Conservation (phyloP, 345 rosid genomes). For the Hirschfeldia incana region DNA sequence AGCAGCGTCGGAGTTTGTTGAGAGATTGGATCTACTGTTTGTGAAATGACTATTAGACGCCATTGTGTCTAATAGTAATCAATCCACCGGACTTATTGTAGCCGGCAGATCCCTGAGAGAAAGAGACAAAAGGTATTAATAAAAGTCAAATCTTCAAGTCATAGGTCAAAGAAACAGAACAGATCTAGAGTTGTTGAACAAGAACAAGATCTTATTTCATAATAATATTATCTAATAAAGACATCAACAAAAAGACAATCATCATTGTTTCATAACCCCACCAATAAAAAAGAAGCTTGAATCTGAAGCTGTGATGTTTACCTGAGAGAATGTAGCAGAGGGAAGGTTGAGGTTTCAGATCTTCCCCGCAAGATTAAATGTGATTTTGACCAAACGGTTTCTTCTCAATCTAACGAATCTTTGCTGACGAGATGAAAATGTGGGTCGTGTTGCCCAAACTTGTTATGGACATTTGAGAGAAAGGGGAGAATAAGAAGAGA, state of each 20-base stretch:
- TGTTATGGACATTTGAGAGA: slow-evolving; percentile 22
- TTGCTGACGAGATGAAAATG: slow-evolving; percentile 5
- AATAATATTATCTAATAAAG: not conserved
- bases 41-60: slow-evolving; percentile 75
- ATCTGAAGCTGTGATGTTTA: slow-evolving; percentile 16
- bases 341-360: slow-evolving; percentile 29
- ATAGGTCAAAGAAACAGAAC: not conserved
- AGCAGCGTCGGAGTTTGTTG: slow-evolving; percentile 64
- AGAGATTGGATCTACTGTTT: slow-evolving; percentile 64
- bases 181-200: slow-evolving; percentile 13
- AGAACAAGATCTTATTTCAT: not conserved
- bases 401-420: slow-evolving; percentile 15
- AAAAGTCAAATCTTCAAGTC: slow-evolving; percentile 9
- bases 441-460: slow-evolving; percentile 30
- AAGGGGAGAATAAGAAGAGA: slow-evolving; percentile 28
- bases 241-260: slow-evolving; percentile 4
- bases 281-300: slow-evolving; percentile 14
- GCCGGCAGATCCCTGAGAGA: slow-evolving; percentile 49
- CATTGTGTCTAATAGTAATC: slow-evolving; percentile 45
- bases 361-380: not conserved
- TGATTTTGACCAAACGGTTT: slow-evolving; percentile 14
- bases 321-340: slow-evolving; percentile 39
- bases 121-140: not conserved
- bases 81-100: slow-evolving; percentile 34
- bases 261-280: slow-evolving; percentile 25